A percentile compares a stretch with the other conserved stretches of the same genome.
These are phyloP conservation scores for Rugosomyces carneus DNA, from an alignment of 1,284 basidiomycete genomes.

Conservation along the genomic window DNA sequence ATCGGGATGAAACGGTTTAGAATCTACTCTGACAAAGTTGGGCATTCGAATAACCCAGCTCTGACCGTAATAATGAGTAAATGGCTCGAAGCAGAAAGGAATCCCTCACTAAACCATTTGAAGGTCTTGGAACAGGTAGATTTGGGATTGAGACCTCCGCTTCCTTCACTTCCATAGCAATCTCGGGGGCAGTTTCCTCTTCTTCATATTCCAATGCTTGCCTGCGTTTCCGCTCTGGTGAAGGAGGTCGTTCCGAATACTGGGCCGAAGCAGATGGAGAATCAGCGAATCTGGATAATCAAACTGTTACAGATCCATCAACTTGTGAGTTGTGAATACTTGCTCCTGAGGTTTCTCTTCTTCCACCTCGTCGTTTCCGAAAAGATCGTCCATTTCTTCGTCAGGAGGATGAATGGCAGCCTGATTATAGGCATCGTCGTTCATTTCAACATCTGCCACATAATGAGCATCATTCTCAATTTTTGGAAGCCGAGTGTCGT, in stretches of 20 bases:
- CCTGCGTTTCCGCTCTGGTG: conserved; percentile 61
- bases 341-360: conserved; percentile 39
- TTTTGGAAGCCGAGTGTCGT: conserved; percentile 22
- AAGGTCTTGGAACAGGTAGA: conserved; percentile 65
- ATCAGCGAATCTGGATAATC: conserved; percentile 20
- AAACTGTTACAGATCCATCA: background rate
- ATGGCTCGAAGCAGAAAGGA: background rate
- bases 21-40: conserved; percentile 77
- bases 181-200: conserved; percentile 58
- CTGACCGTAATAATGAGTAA: conserved; percentile 31
- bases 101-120: conserved; percentile 60
- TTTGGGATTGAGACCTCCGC: conserved; percentile 74
- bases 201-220: conserved; percentile 77
- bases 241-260: conserved; percentile 62
- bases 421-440: conserved; percentile 22
- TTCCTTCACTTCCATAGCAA: conserved; percentile 53
- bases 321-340: conserved; percentile 13
- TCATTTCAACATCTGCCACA: conserved; percentile 41
- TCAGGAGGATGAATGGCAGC: conserved; percentile 37
- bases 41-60: conserved; percentile 81
- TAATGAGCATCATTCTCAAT: conserved; percentile 14
- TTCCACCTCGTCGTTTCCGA: conserved; percentile 66
- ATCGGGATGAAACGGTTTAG: conserved; percentile 77
- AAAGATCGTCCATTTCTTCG: conserved; percentile 71
- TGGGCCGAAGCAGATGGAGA: conserved; percentile 48